These are phyloP conservation scores for Diaporthe longicolla DNA, from an alignment of 2,329 filamentous ascomycete species.

Conservation along the genomic window DNA sequence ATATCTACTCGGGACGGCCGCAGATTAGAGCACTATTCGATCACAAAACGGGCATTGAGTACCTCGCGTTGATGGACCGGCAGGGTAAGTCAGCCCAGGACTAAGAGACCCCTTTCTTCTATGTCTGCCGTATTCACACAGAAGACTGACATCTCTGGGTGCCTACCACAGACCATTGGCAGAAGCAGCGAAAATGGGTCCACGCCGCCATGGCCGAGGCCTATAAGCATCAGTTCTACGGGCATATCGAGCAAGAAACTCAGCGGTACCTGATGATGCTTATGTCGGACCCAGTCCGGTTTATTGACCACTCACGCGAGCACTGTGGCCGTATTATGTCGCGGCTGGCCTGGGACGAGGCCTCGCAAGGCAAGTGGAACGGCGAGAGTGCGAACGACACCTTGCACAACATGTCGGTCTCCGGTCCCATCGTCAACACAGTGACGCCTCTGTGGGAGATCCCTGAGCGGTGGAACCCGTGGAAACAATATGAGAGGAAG, in stretches of 20 bases:
- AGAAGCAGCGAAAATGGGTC: constrained; percentile 64
- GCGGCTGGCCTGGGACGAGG: constrained; percentile 64
- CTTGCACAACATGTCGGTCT: constrained; percentile 66
- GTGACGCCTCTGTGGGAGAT: constrained; percentile 64
- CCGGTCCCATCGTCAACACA: constrained; percentile 65
- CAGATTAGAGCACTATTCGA: constrained; percentile 64
- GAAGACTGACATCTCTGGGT: constrained; percentile 9
- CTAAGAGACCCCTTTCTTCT: not conserved
- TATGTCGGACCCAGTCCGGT: constrained; percentile 61
- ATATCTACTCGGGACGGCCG: constrained; percentile 65
- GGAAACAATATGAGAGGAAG: constrained; percentile 61
- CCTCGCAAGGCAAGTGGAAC: constrained; percentile 60
- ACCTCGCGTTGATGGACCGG: constrained; percentile 66
- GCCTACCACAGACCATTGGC: constrained; percentile 59
- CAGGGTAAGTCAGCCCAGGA: constrained; percentile 55
- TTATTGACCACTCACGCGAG: constrained; percentile 62
- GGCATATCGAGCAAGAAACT: constrained; percentile 63
- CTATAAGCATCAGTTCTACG: constrained; percentile 59
- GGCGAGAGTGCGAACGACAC: constrained; percentile 63
- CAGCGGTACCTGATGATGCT: constrained; percentile 62
- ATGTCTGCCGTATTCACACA: no score
- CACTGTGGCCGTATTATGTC: constrained; percentile 66
- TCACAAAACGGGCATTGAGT: constrained; percentile 63
- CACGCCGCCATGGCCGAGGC: constrained; percentile 61
- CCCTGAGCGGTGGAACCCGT: constrained; percentile 61